Evolutionary conservation across 305 asterid genomes (phyloP).

Genomic region (Stenogyne calaminthoides): DNA sequence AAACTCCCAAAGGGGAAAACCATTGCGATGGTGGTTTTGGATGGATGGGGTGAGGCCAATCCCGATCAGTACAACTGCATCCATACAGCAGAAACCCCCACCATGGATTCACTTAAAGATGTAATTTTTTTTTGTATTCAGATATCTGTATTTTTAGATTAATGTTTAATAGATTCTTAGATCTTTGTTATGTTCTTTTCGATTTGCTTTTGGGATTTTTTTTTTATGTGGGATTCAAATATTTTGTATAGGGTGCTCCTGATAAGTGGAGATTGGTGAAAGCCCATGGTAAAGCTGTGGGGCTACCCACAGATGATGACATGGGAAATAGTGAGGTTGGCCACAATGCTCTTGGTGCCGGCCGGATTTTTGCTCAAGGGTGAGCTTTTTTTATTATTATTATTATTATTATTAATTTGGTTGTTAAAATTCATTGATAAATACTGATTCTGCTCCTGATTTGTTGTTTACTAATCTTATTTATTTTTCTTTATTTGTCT

Average conservation of each 20-base stretch:
- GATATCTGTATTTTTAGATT: not conserved
- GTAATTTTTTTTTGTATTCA: conserved; percentile 33
- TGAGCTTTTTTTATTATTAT: conserved; percentile 40
- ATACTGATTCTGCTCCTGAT: not conserved
- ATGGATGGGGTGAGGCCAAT: conserved; percentile 95
- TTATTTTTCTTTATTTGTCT: not conserved
- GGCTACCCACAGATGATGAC: conserved; percentile 93
- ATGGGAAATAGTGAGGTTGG: conserved; percentile 99
- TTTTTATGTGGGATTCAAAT: conserved; percentile 16
- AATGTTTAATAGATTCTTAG: conserved; percentile 6
- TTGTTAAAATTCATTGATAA: not conserved
- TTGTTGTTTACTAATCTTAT: not conserved
- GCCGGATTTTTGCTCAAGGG: conserved; percentile 96
- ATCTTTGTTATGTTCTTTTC: conserved; percentile 16
- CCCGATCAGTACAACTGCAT: conserved; percentile 82
- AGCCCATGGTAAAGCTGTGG: conserved; percentile 94
- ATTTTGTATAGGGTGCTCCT: conserved; percentile 74
- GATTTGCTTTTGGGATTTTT: not conserved
- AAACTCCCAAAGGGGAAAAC: conserved; percentile 80
- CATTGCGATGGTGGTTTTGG: conserved; percentile 78
- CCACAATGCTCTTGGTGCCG: conserved; percentile 98
- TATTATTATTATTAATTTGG: not conserved
- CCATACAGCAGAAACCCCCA: conserved; percentile 86
- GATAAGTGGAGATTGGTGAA: conserved; percentile 88
- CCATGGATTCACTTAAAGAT: conserved; percentile 89